These are phyloP conservation scores for Backusella psychrophila DNA, from an alignment of 192 early-diverging fungal species.

Conservation along the genomic window DNA sequence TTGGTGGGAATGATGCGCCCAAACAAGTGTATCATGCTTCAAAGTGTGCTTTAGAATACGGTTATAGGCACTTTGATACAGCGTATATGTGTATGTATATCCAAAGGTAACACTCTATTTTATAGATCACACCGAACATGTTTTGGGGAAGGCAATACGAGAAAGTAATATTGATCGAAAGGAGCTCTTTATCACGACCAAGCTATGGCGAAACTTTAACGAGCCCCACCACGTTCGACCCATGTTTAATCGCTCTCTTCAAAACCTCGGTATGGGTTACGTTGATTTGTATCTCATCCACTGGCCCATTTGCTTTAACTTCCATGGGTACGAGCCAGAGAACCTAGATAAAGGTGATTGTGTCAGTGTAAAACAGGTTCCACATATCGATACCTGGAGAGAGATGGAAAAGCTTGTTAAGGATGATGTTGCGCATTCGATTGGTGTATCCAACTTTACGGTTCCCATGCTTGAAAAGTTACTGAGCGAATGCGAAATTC, in stretches of 20 bases:
- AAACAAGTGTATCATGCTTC: slow-evolving; percentile 22
- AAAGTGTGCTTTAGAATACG: slow-evolving; percentile 19
- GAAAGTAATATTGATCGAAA: slow-evolving; percentile 54
- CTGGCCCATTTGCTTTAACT: slow-evolving; percentile 62
- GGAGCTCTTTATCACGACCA: slow-evolving; percentile 75
- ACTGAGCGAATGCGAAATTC: slow-evolving; percentile 56
- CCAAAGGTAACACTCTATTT: neutral
- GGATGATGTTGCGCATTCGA: slow-evolving; percentile 54
- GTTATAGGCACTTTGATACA: slow-evolving; percentile 31
- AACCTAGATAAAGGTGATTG: neutral
- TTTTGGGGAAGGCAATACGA: slow-evolving; percentile 60
- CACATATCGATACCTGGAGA: slow-evolving; percentile 56
- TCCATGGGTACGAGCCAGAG: slow-evolving; percentile 24
- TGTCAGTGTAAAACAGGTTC: slow-evolving; percentile 50
- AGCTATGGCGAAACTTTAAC: slow-evolving; percentile 61
- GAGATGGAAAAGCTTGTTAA: slow-evolving; percentile 76
- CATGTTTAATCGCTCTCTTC: slow-evolving; percentile 49
- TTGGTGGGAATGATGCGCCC: slow-evolving; percentile 28
- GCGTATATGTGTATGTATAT: slow-evolving; percentile 21
- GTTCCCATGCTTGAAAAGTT: slow-evolving; percentile 57
- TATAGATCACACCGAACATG: slow-evolving; percentile 17
- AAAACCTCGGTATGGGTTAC: slow-evolving; percentile 58
- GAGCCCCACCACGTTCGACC: slow-evolving; percentile 41
- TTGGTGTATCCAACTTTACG: slow-evolving; percentile 82
- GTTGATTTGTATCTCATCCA: slow-evolving; percentile 73